Evolutionary conservation across 345 rosid genomes (phyloP), one percentile per base, ranked within the genome.

Genomic region (Gynandropsis gynandra): DNA sequence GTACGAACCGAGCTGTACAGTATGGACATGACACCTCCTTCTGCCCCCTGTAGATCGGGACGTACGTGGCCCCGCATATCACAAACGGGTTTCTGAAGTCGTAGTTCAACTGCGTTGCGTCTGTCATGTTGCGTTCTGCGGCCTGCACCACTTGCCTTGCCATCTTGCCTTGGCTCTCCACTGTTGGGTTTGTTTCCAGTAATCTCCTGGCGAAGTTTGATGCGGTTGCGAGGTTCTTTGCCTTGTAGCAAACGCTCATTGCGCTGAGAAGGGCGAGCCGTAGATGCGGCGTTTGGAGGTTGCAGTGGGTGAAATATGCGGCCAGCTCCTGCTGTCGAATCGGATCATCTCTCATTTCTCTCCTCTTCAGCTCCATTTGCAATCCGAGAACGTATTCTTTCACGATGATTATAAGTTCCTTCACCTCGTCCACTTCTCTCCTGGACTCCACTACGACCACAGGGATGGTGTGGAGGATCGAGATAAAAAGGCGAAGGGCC

Each of bases 381-480:
- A 84, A 71, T 21, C 82, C 94, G 32, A 81, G 71, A 40, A 78
- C 89, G 54, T 87, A 87, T 62, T 87, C 96, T 52, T 84, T 87
- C 0, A 73, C 79, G 3, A 84, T 74, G 4, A 66, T 59, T 31
- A 87, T 65, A 68, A 87, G 71, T 58, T 80, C 96, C 64, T 87
- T 87, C 4, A 87, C 94, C 59, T 87, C 96, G 40, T 87, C 96
- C 8, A 87, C 96, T 59, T 87, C 96, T 69, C 87, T 84, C 75
- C 96, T 80, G 10, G 94, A 74, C 40, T 87, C 90, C 16, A 87
- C 96, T 50, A 84, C 90, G 53, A 84, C 68, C 42, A 87, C 54
- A 4, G 96, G 96, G 69, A 87, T 80, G 5, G 95, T 80, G 52
- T 84, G 94, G 42, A 87, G 96, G 43, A 87, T 81, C 56, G 72